These are phyloP conservation scores for Calocera viscosa DNA, from an alignment of 768 basidiomycete species.

Conservation along the genomic window DNA sequence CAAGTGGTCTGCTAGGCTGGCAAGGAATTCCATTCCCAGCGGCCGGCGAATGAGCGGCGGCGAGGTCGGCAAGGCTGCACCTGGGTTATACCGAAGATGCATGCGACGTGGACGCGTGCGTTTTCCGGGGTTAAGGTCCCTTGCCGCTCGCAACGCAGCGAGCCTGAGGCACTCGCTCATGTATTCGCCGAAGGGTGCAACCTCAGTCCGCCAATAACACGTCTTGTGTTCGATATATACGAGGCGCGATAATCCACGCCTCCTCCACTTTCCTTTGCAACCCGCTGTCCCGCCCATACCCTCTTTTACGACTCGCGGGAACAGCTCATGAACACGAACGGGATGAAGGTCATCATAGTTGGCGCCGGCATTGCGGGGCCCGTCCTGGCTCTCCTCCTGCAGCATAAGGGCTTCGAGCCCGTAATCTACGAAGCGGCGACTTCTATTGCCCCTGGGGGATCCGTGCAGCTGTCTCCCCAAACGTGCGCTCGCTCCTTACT, in stretches of 20 bases:
- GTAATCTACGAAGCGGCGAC: conserved; percentile 27
- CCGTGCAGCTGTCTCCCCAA: not conserved
- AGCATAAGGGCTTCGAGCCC: conserved; percentile 30
- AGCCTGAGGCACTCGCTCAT: not conserved
- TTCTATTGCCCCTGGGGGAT: not conserved
- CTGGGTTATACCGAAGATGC: too few relatives aligned
- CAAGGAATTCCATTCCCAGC: too few relatives aligned
- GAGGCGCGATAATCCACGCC: not conserved
- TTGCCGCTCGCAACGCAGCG: too few relatives aligned
- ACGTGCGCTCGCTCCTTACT: not conserved
- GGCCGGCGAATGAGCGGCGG: too few relatives aligned
- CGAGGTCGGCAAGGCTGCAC: too few relatives aligned
- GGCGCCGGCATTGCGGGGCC: conserved; percentile 31
- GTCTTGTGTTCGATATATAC: too few relatives aligned
- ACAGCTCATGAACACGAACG: not conserved
- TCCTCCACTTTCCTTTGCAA: not conserved
- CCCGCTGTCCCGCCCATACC: not conserved
- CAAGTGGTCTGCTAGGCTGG: too few relatives aligned
- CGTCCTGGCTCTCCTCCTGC: conserved; percentile 31
- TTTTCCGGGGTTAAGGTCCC: not conserved
- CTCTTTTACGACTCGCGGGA: not conserved
- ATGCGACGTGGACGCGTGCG: too few relatives aligned
- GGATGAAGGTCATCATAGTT: conserved; percentile 26
- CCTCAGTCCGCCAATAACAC: too few relatives aligned
- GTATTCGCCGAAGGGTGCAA: not conserved